phyloP scores from a whole-genome alignment of 129 eudicot species.

The Lonicera japonica region DNA sequence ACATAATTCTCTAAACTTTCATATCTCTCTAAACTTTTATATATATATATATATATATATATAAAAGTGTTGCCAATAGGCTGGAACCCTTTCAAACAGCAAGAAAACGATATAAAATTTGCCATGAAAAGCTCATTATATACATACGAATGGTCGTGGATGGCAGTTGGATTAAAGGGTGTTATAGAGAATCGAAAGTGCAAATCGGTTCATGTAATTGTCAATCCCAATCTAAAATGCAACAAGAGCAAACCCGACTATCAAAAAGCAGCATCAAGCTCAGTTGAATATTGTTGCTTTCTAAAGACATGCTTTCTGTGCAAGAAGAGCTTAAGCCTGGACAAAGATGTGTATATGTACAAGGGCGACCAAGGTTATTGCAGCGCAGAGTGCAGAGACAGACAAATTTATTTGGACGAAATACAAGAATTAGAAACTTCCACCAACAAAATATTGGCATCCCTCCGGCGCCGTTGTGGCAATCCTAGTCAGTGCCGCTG shows the following conservation, averaged over 20 bases:
- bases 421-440: conserved; percentile 31
- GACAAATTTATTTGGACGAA: conserved; percentile 60
- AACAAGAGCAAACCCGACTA: conserved; percentile 34
- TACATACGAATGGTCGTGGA: too few relatives aligned
- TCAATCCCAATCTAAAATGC: not conserved
- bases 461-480: conserved; percentile 12
- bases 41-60: too few relatives aligned
- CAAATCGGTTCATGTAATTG: conserved; percentile 1
- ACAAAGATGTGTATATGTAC: conserved; percentile 42
- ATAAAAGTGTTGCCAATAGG: too few relatives aligned
- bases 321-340: conserved; percentile 34
- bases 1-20: too few relatives aligned
- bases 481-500: conserved; percentile 4
- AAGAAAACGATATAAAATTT: too few relatives aligned
- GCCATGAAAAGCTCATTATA: too few relatives aligned
- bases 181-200: conserved; percentile 11
- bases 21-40: too few relatives aligned
- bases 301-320: conserved; percentile 54
- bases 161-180: conserved; percentile 32
- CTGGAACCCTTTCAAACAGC: too few relatives aligned
- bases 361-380: conserved; percentile 70
- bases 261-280: not conserved
- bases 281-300: conserved; percentile 12
- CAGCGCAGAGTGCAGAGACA: conserved; percentile 52
- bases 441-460: conserved; percentile 18